These are phyloP conservation scores for Lipomyces lipofer DNA, from an alignment of 805 yeast species.

Conservation along the genomic window DNA sequence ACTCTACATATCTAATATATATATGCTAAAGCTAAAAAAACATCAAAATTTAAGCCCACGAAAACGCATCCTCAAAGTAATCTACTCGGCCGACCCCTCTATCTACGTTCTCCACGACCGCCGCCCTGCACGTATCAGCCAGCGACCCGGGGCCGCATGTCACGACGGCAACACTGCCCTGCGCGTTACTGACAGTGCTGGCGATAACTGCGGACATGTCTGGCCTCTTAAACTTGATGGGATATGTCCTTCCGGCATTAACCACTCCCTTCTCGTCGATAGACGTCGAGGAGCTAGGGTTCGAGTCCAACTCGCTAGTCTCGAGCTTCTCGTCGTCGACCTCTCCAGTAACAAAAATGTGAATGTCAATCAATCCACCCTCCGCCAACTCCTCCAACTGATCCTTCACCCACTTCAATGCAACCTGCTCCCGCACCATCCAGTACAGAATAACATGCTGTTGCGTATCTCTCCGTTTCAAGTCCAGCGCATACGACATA, in stretches of 20 bases:
- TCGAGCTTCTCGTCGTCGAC: not conserved
- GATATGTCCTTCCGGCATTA: not conserved
- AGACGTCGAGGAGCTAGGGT: not conserved
- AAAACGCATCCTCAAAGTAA: slow-evolving; percentile 29
- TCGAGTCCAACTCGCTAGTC: not conserved
- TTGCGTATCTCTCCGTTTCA: slow-evolving; percentile 16
- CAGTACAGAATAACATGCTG: slow-evolving; percentile 29
- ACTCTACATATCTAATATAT: too few species aligned
- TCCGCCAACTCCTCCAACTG: slow-evolving; percentile 22
- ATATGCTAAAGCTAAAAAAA: slow-evolving; percentile 1
- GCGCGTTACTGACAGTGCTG: slow-evolving; percentile 12
- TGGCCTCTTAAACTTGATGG: slow-evolving; percentile 4
- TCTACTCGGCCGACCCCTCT: slow-evolving; percentile 24
- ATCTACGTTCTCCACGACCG: slow-evolving; percentile 19
- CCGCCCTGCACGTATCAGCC: slow-evolving; percentile 21
- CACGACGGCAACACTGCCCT: slow-evolving; percentile 27
- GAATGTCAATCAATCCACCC: slow-evolving; percentile 12
- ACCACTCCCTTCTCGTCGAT: not conserved
- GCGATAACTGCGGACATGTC: slow-evolving; percentile 7
- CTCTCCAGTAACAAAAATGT: slow-evolving; percentile 25
- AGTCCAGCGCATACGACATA: slow-evolving; percentile 47
- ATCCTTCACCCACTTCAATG: slow-evolving; percentile 22
- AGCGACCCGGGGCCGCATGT: slow-evolving; percentile 26
- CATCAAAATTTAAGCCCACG: slow-evolving; percentile 20
- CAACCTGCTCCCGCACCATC: slow-evolving; percentile 23